Conservation (phyloP, 1,284 basidiomycete genomes). For the Puccinia triticina region DNA sequence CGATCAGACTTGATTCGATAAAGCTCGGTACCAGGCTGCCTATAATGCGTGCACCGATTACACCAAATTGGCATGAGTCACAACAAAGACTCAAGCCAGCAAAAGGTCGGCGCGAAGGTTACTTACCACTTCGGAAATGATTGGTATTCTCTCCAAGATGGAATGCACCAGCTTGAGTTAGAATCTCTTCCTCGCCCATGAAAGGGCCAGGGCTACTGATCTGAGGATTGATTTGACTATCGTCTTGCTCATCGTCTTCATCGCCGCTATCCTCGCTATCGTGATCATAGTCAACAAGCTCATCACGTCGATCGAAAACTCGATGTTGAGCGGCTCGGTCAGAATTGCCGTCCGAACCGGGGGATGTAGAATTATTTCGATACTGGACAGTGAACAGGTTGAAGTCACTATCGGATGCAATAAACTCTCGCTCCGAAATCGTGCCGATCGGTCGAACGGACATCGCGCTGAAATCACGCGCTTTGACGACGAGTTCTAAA, state of each 20-base stretch:
- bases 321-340: neutral
- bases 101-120: neutral
- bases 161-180: conserved; percentile 14
- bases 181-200: conserved; percentile 18
- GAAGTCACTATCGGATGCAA: conserved; percentile 41
- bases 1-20: conserved; percentile 10
- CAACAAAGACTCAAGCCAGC: neutral
- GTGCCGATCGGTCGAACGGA: conserved; percentile 36
- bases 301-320: neutral
- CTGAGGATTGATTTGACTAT: neutral
- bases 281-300: neutral
- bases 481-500: conserved; percentile 32
- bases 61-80: neutral
- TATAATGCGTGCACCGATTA: conserved; percentile 1
- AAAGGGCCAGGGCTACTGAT: neutral
- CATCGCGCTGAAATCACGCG: conserved; percentile 26
- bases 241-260: conserved; percentile 24
- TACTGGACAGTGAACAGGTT: conserved; percentile 39
- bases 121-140: conserved; percentile 36
- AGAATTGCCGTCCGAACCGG: neutral
- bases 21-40: conserved; percentile 6
- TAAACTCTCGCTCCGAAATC: conserved; percentile 32
- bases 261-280: neutral
- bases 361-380: neutral
- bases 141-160: conserved; percentile 46